These are phyloP conservation scores for Synchytrium microbalum DNA, from an alignment of 371 early-diverging fungal genomes.

Conservation along the genomic window DNA sequence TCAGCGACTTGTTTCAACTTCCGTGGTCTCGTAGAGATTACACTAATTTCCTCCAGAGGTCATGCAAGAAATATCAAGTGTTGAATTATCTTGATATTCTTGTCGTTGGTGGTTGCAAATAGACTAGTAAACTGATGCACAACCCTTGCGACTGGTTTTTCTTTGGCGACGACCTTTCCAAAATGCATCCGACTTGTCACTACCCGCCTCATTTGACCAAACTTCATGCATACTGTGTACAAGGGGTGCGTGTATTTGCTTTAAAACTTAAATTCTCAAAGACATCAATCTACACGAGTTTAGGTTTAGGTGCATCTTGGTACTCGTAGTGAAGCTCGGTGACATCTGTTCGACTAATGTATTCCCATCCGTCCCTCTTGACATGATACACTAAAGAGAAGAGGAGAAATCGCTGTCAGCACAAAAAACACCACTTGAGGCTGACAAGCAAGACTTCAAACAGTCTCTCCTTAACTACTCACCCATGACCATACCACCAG, in stretches of 20 bases:
- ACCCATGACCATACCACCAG: slow-evolving; percentile 94
- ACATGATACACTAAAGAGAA: slow-evolving; percentile 78
- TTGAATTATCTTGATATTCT: too few species aligned
- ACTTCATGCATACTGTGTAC: too few species aligned
- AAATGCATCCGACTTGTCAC: too few species aligned
- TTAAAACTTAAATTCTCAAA: too few species aligned
- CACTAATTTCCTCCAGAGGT: slow-evolving; percentile 20
- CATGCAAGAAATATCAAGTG: slow-evolving; percentile 16
- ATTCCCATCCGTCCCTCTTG: slow-evolving; percentile 84
- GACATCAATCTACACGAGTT: too few species aligned
- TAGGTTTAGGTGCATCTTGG: neutral
- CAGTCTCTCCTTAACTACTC: slow-evolving; percentile 10
- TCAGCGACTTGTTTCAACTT: neutral
- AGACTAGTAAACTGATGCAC: too few species aligned
- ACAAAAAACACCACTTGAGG: neutral
- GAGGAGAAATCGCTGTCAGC: slow-evolving; percentile 3
- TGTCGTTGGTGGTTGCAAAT: too few species aligned
- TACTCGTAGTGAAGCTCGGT: slow-evolving; percentile 67
- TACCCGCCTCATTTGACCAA: too few species aligned
- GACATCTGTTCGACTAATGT: slow-evolving; percentile 80
- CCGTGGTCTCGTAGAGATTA: slow-evolving; percentile 47
- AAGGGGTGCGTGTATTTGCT: too few species aligned
- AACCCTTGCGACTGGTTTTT: too few species aligned
- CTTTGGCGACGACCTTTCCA: too few species aligned
- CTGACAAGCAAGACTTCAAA: slow-evolving; percentile 6